phyloP scores from a whole-genome alignment of 2,329 filamentous ascomycete genomes.

The Pseudomassariella vexata region DNA sequence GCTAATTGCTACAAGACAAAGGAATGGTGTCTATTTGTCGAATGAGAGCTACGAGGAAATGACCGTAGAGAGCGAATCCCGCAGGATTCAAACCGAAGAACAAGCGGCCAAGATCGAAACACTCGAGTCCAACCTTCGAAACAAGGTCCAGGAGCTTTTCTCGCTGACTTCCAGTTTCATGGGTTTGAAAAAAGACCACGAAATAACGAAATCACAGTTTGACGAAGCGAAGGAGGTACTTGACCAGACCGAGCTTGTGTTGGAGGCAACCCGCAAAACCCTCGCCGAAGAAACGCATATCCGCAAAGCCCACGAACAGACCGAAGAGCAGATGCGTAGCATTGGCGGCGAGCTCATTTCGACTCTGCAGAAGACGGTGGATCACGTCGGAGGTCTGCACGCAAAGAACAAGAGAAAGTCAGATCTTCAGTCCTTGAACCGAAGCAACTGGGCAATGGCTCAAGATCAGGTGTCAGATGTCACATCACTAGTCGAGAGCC shows the following conservation, averaged over 20 bases:
- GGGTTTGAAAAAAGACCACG: constrained; percentile 82
- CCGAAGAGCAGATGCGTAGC: constrained; percentile 68
- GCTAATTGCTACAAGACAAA: constrained; percentile 83
- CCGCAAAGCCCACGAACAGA: constrained; percentile 78
- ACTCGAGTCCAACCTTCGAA: constrained; percentile 81
- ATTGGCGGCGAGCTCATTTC: constrained; percentile 73
- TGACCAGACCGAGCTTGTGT: constrained; percentile 80
- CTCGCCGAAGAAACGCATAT: constrained; percentile 75
- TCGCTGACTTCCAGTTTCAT: constrained; percentile 82
- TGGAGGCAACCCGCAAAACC: constrained; percentile 68
- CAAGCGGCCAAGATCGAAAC: constrained; percentile 88
- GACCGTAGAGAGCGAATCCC: constrained; percentile 84
- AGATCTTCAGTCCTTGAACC: constrained; percentile 75
- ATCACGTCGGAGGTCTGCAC: constrained; percentile 74
- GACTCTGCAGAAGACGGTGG: constrained; percentile 71
- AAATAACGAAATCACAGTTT: constrained; percentile 64
- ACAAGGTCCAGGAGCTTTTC: constrained; percentile 91
- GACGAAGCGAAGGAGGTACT: constrained; percentile 77
- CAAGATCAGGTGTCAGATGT: constrained; percentile 71
- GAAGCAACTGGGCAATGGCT: constrained; percentile 70
- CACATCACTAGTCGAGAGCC: constrained; percentile 69
- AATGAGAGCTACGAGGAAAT: constrained; percentile 88
- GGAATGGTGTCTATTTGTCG: constrained; percentile 91
- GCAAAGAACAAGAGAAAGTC: constrained; percentile 84
- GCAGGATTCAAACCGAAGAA: constrained; percentile 85